Base-by-base conservation (phyloP, 2,329 filamentous ascomycete genomes). In the Trichophyton simii region DNA sequence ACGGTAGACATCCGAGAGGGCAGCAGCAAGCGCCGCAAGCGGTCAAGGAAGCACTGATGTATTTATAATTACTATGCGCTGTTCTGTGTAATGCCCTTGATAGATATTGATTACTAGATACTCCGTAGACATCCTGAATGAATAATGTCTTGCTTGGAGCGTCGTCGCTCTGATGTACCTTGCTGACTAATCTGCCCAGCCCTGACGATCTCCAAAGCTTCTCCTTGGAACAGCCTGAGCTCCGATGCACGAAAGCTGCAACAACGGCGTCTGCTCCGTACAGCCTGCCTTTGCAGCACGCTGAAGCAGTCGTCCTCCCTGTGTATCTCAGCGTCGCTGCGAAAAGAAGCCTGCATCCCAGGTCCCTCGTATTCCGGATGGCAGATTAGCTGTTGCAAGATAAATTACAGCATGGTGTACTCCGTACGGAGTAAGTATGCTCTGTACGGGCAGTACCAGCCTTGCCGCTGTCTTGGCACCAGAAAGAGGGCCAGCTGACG, bases 1-100 rank as follows among this genome's bases (percentile, higher is more conserved):
- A 71, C 66, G 57, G 69, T 73, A 48, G 75, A 78, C 68, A 77
- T 78, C 44, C 71, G 74, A 28, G 74, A 76, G 54, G 73, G 74
- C 44, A 71, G 70, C 18, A 65, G 63, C 54, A 66, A 65, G 70
- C 77, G 75, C 71, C 75, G 75, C 67, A 77, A 76, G 70, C 72
- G 76, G 62, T 75, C 75, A 8, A 77, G 73, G 69, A 76, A 75
- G 69, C 70, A 77, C 65, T 75, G 58, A 64, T 59, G 22, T 31
- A 18, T 54, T n/a, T 48, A 48, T 18, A 44, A 44, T 15, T 8
- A 44, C 41, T 44, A 44, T n/a, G 41, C 41, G 2, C 9, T 13
- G 34, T 38, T 38, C 34, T 38, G 11, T 11, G 34, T 36, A 36
- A 18, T 36, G 8, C 34, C 11, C 9, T 38, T 38, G 34, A 38